These are phyloP conservation scores for Eudorina sp. DNA, from an alignment of 139 green algal species.

Conservation along the genomic window DNA sequence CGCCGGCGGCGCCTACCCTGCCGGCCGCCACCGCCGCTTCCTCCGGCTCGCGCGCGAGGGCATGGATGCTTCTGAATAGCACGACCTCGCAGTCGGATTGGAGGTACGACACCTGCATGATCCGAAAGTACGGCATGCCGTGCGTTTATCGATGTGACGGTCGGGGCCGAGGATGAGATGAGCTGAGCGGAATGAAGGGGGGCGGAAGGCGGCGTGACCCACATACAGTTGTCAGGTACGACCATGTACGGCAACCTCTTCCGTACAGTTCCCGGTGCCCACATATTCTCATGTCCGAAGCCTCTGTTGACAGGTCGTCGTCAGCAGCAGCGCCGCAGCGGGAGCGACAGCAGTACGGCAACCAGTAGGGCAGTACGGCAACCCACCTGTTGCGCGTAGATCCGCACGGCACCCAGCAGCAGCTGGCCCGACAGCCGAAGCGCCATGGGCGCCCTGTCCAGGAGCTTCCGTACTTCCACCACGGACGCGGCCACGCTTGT, in stretches of 20 bases:
- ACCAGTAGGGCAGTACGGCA: background rate
- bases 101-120: slow-evolving; percentile 28
- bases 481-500: background rate
- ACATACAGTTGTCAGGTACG: too few relatives aligned
- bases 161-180: too few relatives aligned
- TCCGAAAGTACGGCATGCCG: background rate
- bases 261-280: too few relatives aligned
- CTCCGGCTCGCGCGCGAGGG: background rate
- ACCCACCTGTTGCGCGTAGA: slow-evolving; percentile 23
- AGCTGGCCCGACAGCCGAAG: slow-evolving; percentile 38
- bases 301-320: too few relatives aligned
- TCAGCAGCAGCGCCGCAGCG: too few relatives aligned
- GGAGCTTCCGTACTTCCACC: background rate
- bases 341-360: background rate
- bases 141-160: too few relatives aligned
- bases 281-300: too few relatives aligned
- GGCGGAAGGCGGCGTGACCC: too few relatives aligned
- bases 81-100: slow-evolving; percentile 11
- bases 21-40: background rate
- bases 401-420: slow-evolving; percentile 26
- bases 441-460: slow-evolving; percentile 12
- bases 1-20: background rate
- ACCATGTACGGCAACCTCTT: too few relatives aligned
- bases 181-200: too few relatives aligned
- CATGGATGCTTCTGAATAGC: background rate